Evolutionary conservation across 495 filamentous ascomycete species (phyloP).

Genomic region (Pseudevernia furfuracea): DNA sequence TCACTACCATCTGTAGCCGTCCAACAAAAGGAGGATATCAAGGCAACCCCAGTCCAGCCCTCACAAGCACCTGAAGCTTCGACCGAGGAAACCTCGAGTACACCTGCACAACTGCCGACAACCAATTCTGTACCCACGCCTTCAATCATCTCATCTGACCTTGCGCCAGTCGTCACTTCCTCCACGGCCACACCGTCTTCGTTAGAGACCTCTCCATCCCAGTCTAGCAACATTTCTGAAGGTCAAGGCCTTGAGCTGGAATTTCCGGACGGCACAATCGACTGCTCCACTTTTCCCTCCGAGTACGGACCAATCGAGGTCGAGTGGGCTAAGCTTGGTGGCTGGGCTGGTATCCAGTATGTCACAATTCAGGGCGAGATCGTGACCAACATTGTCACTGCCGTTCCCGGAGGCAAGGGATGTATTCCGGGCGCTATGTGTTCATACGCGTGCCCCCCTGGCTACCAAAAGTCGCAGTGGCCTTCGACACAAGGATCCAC

Average conservation of each 20-base stretch:
- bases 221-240: conserved; percentile 14
- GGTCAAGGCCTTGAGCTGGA: conserved; percentile 53
- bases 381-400: conserved; percentile 55
- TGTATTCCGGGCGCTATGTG: conserved; percentile 65
- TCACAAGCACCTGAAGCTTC: not conserved
- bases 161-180: not conserved
- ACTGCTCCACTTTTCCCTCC: conserved; percentile 69
- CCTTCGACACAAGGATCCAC: conserved; percentile 69
- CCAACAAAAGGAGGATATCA: not conserved
- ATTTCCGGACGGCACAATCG: conserved; percentile 71
- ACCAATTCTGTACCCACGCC: not conserved
- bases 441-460: conserved; percentile 87
- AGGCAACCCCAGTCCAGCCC: not conserved
- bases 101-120: not conserved
- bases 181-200: not conserved
- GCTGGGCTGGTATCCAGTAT: conserved; percentile 78
- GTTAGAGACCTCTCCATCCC: conserved; percentile 27
- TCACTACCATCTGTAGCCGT: not conserved
- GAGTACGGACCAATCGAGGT: conserved; percentile 73
- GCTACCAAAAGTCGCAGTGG: conserved; percentile 93
- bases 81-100: not conserved
- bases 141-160: not conserved
- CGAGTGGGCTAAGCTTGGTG: conserved; percentile 57
- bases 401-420: conserved; percentile 42
- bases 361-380: conserved; percentile 33